Evolutionary conservation across 73 alveolate species (phyloP).

Genomic region (Paramecium pentaurelia): DNA sequence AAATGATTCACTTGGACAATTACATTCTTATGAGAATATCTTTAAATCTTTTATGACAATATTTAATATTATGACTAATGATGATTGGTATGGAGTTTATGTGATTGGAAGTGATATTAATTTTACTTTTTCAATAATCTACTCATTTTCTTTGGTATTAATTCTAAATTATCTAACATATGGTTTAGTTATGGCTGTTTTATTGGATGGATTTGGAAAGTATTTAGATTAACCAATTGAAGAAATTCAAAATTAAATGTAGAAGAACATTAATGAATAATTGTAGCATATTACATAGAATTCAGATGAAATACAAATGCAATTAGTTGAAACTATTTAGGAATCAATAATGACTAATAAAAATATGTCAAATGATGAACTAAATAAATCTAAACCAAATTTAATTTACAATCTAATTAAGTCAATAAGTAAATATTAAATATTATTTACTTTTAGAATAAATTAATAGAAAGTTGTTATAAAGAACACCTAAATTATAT

Average conservation of each 20-base stretch:
- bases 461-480: neutral
- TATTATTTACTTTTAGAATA: neutral
- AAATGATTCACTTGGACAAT: neutral
- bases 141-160: neutral
- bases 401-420: neutral
- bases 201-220: conserved; percentile 29
- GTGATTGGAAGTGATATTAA: neutral
- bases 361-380: neutral
- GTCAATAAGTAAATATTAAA: neutral
- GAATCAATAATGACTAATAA: neutral
- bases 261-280: neutral
- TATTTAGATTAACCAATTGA: neutral
- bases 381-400: neutral
- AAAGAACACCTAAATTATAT: neutral
- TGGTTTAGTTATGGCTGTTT: conserved; percentile 36
- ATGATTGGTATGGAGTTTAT: conserved; percentile 40
- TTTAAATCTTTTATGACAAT: conserved; percentile 19
- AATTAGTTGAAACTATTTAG: neutral
- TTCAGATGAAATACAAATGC: neutral
- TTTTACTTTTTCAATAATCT: neutral
- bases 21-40: conserved; percentile 20
- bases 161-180: neutral
- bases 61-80: conserved; percentile 35
- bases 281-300: neutral
- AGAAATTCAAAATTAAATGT: neutral